These are phyloP conservation scores for Mucor plumbeus DNA, from an alignment of 371 early-diverging fungal species.

Conservation along the genomic window DNA sequence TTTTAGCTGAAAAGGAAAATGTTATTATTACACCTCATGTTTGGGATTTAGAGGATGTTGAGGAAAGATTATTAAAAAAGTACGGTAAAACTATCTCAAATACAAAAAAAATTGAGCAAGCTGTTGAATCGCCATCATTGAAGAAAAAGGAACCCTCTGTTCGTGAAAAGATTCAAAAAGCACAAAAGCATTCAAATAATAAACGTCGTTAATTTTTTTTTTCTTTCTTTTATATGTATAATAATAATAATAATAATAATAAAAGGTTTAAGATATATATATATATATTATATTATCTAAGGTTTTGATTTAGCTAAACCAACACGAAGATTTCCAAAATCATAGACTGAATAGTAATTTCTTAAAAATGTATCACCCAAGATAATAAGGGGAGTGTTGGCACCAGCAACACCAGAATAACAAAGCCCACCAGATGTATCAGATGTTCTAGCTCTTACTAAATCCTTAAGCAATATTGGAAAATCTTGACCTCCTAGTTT, in stretches of 20 bases:
- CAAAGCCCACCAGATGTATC: conserved; percentile 20
- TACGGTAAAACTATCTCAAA: conserved; percentile 62
- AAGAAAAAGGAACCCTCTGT: conserved; percentile 29
- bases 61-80: conserved; percentile 78
- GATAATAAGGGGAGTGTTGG: conserved; percentile 32
- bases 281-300: background rate
- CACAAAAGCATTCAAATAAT: conserved; percentile 30
- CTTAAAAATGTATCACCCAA: conserved; percentile 45
- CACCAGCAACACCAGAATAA: conserved; percentile 45
- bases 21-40: conserved; percentile 81
- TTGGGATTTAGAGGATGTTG: conserved; percentile 86
- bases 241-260: conserved; percentile 1
- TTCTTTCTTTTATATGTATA: too few relatives aligned
- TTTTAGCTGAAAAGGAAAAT: conserved; percentile 88
- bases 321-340: conserved; percentile 38
- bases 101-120: background rate
- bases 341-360: conserved; percentile 46
- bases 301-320: conserved; percentile 36
- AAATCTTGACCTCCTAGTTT: conserved; percentile 33
- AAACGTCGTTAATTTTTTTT: conserved; percentile 49
- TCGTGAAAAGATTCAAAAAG: conserved; percentile 36
- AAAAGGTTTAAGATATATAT: too few relatives aligned
- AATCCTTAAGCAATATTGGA: conserved; percentile 21
- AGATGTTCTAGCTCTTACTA: conserved; percentile 39
- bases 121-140: background rate